Evolutionary conservation across 106 monocot genomes (phyloP).

Genomic region (Agapanthus africanus): DNA sequence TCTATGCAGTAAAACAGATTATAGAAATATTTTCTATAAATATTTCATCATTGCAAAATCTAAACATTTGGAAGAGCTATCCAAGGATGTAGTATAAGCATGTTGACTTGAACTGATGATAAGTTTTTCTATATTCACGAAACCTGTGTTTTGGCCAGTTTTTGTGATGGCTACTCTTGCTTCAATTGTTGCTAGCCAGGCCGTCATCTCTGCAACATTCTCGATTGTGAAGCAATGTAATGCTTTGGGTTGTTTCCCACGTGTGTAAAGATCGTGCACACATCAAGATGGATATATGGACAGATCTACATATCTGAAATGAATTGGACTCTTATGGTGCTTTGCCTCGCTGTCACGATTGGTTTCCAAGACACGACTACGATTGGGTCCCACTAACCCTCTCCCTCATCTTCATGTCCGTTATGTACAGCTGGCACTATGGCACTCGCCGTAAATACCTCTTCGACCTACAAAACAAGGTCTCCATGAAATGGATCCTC

Average conservation of each 20-base stretch:
- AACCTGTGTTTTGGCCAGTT: slow-evolving; percentile 43
- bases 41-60: too few species aligned
- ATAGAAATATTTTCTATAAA: too few species aligned
- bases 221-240: slow-evolving; percentile 88
- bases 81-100: too few species aligned
- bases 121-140: too few species aligned
- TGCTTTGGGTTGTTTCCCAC: slow-evolving; percentile 85
- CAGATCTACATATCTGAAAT: slow-evolving; percentile 84
- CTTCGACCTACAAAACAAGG: slow-evolving; percentile 57
- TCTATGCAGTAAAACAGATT: too few species aligned
- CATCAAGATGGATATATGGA: slow-evolving; percentile 71
- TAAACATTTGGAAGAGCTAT: too few species aligned
- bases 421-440: slow-evolving; percentile 68
- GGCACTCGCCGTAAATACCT: slow-evolving; percentile 46
- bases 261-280: slow-evolving; percentile 72
- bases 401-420: slow-evolving; percentile 41
- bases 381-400: slow-evolving; percentile 63
- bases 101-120: too few species aligned
- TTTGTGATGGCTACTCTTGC: slow-evolving; percentile 52
- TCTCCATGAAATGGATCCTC: slow-evolving; percentile 64
- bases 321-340: slow-evolving; percentile 80
- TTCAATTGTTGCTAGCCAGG: slow-evolving; percentile 68
- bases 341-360: slow-evolving; percentile 63
- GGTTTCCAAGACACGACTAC: slow-evolving; percentile 56
- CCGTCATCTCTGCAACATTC: slow-evolving; percentile 69